These are phyloP conservation scores for Phylloporus sp. DNA, from an alignment of 768 basidiomycete genomes.

Conservation along the genomic window DNA sequence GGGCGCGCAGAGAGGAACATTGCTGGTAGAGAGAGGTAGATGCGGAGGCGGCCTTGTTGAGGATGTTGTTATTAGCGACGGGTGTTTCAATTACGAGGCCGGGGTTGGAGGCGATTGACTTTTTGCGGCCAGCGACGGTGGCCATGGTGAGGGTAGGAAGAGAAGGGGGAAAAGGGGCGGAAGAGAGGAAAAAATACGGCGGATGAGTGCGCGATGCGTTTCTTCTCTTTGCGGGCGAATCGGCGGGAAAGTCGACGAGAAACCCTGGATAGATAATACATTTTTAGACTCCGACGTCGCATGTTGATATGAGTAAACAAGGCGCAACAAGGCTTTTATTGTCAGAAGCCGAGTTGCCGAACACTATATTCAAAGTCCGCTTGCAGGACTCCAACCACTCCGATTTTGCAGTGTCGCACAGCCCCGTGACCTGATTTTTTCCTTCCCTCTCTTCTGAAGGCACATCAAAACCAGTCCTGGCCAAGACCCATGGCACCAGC, in stretches of 20 bases:
- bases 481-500: slow-evolving; percentile 81
- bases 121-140: slow-evolving; percentile 68
- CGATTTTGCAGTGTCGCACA: slow-evolving; percentile 6
- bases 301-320: slow-evolving; percentile 30
- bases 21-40: slow-evolving; percentile 90
- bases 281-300: slow-evolving; percentile 27
- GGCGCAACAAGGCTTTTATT: slow-evolving; percentile 15
- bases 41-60: slow-evolving; percentile 87
- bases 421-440: slow-evolving; percentile 19
- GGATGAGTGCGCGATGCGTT: slow-evolving; percentile 1
- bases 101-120: slow-evolving; percentile 65
- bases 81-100: slow-evolving; percentile 71
- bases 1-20: slow-evolving; percentile 73
- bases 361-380: slow-evolving; percentile 17
- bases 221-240: slow-evolving; percentile 8
- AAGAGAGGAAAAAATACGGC: neutral
- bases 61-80: slow-evolving; percentile 76
- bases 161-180: neutral
- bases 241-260: slow-evolving; percentile 7
- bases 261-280: slow-evolving; percentile 27
- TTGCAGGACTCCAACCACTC: slow-evolving; percentile 29
- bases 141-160: slow-evolving; percentile 35
- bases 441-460: slow-evolving; percentile 14
- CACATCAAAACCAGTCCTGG: slow-evolving; percentile 28
- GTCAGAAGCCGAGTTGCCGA: slow-evolving; percentile 8